phyloP scores from a whole-genome alignment of 2,329 filamentous ascomycete genomes.

The Exophiala viscosa region DNA sequence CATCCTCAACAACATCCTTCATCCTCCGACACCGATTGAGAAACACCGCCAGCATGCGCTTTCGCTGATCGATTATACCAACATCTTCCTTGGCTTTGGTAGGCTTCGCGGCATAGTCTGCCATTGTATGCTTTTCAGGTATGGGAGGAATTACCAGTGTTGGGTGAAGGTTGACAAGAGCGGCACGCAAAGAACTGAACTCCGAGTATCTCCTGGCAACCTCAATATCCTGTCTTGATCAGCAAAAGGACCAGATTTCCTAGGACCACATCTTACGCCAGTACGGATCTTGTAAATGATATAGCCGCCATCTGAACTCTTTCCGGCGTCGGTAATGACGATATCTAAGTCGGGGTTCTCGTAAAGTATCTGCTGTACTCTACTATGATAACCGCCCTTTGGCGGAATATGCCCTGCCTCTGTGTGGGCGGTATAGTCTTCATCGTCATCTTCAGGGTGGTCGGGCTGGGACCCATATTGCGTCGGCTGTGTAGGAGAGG shows the following conservation, averaged over 20 bases:
- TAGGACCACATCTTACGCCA: constrained; percentile 58
- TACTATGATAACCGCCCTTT: constrained; percentile 86
- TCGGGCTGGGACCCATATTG: constrained; percentile 52
- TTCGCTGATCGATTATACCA: constrained; percentile 91
- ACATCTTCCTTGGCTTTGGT: constrained; percentile 97
- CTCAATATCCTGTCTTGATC: constrained; percentile 71
- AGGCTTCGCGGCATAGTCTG: constrained; percentile 95
- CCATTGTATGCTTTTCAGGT: constrained; percentile 98
- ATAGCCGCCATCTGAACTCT: constrained; percentile 87
- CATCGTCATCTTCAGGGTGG: constrained; percentile 59
- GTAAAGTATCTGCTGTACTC: constrained; percentile 95
- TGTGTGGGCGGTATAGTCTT: constrained; percentile 45
- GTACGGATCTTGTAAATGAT: constrained; percentile 98
- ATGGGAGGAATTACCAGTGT: constrained; percentile 95
- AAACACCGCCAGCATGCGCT: constrained; percentile 95
- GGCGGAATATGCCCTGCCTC: constrained; percentile 55
- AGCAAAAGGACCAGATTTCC: neutral
- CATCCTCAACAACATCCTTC: constrained; percentile 86
- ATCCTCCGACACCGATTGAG: constrained; percentile 89
- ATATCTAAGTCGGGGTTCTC: constrained; percentile 89
- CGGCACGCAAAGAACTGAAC: constrained; percentile 85
- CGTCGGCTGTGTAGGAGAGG: constrained; percentile 64
- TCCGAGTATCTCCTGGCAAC: constrained; percentile 94
- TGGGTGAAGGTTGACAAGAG: constrained; percentile 85
- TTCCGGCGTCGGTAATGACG: constrained; percentile 89